Base-by-base conservation (phyloP, 2,329 filamentous ascomycete species). In the Aspergillus pseudonomiae region DNA sequence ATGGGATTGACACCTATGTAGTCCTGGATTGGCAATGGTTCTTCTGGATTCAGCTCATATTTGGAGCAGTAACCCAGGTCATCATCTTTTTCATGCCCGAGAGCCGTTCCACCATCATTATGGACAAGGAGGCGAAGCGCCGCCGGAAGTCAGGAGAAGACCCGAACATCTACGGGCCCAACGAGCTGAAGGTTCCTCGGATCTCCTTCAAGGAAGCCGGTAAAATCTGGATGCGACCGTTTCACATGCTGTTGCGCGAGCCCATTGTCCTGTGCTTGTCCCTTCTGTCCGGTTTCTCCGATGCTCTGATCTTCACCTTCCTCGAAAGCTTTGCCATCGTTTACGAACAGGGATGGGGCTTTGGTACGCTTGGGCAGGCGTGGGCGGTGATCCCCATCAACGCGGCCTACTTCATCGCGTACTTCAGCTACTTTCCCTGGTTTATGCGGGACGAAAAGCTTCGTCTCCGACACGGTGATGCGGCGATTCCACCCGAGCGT, bases 191-290 rank as follows among this genome's bases (percentile, higher is more conserved):
- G 46, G 62, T 41, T 3, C 68, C 67, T 4, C 82, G 86, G 52
- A 84, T 89, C 71, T 83, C 83, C 11, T 39, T 66, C 21, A 67
- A 67, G 12, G 71, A 73, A 60, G 63, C 67, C 7, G 61, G 66
- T 16, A 66, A 73, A 57, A 87, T 85, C 6, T 88, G 85, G 85
- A 67, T 80, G 21, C 86, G 89, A 0, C 89, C 90, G 0, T 92
- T 91, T 78, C 83, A 84, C 72, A 90, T 92, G 86, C 89, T 92
- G 71, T 64, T 90, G 32, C 89, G 85, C 1, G 90, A 92, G 78
- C 89, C 90, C 6, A 92, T 92, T 59, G 89, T 92, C 11, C 79
- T 89, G 12, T 85, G 84, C 21, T 79, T 92, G 12, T 91, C 89
- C 1, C 83, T 91, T 0, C 85, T 92, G 6, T 88, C 85, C 9